Base-by-base conservation (phyloP, 2,329 filamentous ascomycete genomes). In the Elsinoe necatrix region DNA sequence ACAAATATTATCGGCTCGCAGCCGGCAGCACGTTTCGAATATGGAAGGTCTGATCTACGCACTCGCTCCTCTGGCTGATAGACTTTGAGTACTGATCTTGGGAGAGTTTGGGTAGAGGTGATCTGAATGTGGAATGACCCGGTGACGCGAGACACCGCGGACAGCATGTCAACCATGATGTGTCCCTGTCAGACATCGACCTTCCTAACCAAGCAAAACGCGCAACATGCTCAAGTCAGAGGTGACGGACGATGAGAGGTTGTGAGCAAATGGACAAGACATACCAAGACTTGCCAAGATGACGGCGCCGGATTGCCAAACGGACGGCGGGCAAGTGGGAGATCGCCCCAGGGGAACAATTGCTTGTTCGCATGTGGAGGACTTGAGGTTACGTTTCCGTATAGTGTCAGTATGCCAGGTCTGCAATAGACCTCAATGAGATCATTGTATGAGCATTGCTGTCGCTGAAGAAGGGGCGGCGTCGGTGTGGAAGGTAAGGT, bases 251-350 rank as follows among this genome's bases (percentile, higher is more conserved):
- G 29, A 52, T 52, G 37, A 31, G 48, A 23, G 48, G 29, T 39
- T 25, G 48, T 25, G 29, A 34, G n/a, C 48, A 52, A 52, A 52
- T 52, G 29, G 25, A 39, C 20, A 35, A 20, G 48, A 39, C 29
- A 23, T 52, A 52, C 48, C 48, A 52, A 52, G 48, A 52, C 48
- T 52, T 52, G 48, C 48, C 48, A 52, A 52, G 48, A 39, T 20
- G 45, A 50, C 45, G 45, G 45, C 48, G 48, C 29, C 48, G 25
- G 29, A 12, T 21, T 39, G 16, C 18, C 25, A 35, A 52, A 35
- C 31, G 34, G 8, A 25, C 31, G 31, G 31, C 29, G 45, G 45
- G 25, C 48, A 31, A 21, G 31, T 18, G 48, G 48, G 8, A 52
- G 48, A 52, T 52, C 45, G 45, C 27, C 16, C 16, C 45, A 20